Base-by-base conservation (phyloP, 495 filamentous ascomycete genomes). In the Podospora conica region DNA sequence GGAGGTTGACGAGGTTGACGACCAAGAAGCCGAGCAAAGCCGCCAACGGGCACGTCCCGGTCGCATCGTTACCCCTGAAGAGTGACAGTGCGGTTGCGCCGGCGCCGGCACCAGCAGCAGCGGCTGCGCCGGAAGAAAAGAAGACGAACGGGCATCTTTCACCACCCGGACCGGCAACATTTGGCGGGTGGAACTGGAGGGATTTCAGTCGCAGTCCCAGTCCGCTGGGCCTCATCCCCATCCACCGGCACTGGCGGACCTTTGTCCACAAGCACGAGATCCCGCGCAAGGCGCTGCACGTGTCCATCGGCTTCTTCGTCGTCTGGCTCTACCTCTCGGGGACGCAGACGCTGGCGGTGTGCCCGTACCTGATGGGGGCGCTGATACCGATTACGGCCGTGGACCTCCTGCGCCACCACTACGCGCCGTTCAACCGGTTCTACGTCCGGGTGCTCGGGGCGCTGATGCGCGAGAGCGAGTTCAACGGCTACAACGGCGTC, bases 391-490 rank as follows among this genome's bases (percentile, higher is more conserved):
- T 98, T 73, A 88, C 89, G 40, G 82, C 82, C n/a, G 85, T 86
- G 21, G 95, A 99, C 73, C 76, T 92, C 58, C 74, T 95, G 58
- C 91, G 95, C 25, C 92, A 96, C 77, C 88, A 86, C 67, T 91
- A 85, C 64, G 85, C 88, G 40, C 82, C 86, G 2, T 84, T 99
- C 74, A 99, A 99, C 75, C 84, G 86, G 23, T 68, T 97, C 28
- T 99, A 99, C 73, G 93, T 96, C 66, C 85, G 83, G 28, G 86
- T 85, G 40, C 72, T 97, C 21, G 95, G 95, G 33, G 91, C 92
- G 15, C 81, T 98, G 65, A 99, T 99, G 95, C 90, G 95, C 63
- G 95, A 99, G 80, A 91, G 88, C 63, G 95, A 99, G 78, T 96
- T 93, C 62, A 80, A 85, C 18, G 91, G 91, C 33, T 98, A 90